phyloP scores from a whole-genome alignment of 768 basidiomycete species.

The Scleroderma bovista region DNA sequence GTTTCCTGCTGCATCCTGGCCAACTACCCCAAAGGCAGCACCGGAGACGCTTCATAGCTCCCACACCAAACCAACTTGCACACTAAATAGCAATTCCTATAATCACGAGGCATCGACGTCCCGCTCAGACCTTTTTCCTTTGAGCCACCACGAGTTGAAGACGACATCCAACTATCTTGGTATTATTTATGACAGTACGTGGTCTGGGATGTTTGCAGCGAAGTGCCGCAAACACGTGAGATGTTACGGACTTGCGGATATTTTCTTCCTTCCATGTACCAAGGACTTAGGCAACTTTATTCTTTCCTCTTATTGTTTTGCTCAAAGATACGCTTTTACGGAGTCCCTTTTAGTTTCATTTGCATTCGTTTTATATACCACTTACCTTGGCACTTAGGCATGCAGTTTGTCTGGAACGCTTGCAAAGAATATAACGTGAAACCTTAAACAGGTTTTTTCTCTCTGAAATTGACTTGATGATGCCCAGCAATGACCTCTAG shows the following conservation, averaged over 20 bases:
- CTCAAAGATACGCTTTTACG: conserved; percentile 13
- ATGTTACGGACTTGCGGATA: conserved; percentile 21
- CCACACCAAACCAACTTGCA: conserved; percentile 12
- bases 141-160: conserved; percentile 15
- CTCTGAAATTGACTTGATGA: too few relatives aligned
- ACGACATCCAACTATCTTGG: conserved; percentile 21
- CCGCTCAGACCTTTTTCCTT: conserved; percentile 6
- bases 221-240: conserved; percentile 2
- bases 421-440: not conserved
- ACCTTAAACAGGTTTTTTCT: too few relatives aligned
- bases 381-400: not conserved
- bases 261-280: conserved; percentile 14
- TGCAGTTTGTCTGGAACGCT: conserved; percentile 3
- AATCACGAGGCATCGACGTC: conserved; percentile 21
- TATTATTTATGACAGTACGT: conserved; percentile 19
- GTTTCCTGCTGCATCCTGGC: conserved; percentile 18
- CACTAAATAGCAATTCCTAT: conserved; percentile 16
- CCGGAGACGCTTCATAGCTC: conserved; percentile 25
- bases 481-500: too few relatives aligned
- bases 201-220: conserved; percentile 5
- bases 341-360: conserved; percentile 22
- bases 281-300: conserved; percentile 18
- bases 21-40: conserved; percentile 1
- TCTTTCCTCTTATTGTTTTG: not conserved
- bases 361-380: conserved; percentile 5